phyloP scores from a whole-genome alignment of 345 rosid species.

The Euphorbia lathyris region DNA sequence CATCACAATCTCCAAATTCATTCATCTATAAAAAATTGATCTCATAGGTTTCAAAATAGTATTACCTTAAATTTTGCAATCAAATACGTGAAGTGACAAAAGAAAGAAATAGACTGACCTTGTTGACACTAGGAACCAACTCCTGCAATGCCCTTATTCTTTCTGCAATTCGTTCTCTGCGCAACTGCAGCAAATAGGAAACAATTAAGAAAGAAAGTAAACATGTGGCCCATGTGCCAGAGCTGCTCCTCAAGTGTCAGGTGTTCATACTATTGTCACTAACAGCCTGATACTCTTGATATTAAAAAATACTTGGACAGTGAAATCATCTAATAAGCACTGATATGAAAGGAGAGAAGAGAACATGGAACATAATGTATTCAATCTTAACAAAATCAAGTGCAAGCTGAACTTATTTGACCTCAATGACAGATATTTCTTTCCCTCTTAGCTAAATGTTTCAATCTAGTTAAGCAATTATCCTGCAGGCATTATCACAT shows the following conservation, averaged over 20 bases:
- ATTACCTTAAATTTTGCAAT: neutral
- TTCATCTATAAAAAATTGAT: neutral
- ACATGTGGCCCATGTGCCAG: neutral
- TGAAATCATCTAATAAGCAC: neutral
- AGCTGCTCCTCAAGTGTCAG: neutral
- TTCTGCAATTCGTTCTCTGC: constrained; percentile 97
- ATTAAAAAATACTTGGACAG: neutral
- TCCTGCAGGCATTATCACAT: neutral
- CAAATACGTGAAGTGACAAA: constrained; percentile 9
- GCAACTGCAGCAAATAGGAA: constrained; percentile 55
- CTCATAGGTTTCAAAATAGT: neutral
- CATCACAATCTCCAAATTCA: neutral
- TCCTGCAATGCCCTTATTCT: constrained; percentile 96
- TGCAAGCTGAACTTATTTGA: neutral
- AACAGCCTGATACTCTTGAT: neutral
- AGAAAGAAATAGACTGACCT: constrained; percentile 47
- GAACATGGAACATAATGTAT: neutral
- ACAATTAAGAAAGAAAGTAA: constrained; percentile 5
- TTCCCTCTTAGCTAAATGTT: neutral
- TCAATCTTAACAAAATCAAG: neutral
- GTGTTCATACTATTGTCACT: neutral
- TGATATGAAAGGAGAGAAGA: neutral
- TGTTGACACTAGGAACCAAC: constrained; percentile 96
- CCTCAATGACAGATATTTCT: neutral
- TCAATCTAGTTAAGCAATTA: neutral